Conservation (phyloP, 352 stramenopile species). For the Pythium scleroteichum region DNA sequence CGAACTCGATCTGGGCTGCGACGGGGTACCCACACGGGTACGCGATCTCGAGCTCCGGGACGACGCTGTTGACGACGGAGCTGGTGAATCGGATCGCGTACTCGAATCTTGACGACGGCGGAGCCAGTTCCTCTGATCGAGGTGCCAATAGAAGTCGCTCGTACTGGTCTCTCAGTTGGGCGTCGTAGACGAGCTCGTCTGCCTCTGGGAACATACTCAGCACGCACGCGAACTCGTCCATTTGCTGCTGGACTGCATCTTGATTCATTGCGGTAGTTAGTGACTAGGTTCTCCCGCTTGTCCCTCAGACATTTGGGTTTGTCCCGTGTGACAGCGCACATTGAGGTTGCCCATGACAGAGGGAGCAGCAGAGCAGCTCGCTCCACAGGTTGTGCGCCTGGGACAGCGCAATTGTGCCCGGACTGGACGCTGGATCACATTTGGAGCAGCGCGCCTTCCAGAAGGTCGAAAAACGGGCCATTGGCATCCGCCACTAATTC, state of each 20-base stretch:
- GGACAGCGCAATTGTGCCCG: no score
- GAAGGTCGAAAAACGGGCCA: slow-evolving; percentile 26
- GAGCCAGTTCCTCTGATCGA: not conserved
- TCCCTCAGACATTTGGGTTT: not conserved
- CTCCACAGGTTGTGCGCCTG: no score
- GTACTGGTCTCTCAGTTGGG: slow-evolving; percentile 28
- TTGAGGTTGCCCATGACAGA: no score
- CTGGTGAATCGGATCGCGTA: slow-evolving; percentile 47
- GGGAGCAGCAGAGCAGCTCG: no score
- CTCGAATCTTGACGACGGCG: slow-evolving; percentile 27
- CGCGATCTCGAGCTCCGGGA: slow-evolving; percentile 47
- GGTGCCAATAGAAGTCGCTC: slow-evolving; percentile 19
- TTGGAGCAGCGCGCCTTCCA: slow-evolving; percentile 22
- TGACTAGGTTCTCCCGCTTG: not conserved
- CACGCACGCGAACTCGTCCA: slow-evolving; percentile 79
- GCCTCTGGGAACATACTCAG: slow-evolving; percentile 64
- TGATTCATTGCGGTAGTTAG: not conserved
- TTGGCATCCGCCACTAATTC: slow-evolving; percentile 21
- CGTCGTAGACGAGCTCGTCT: slow-evolving; percentile 47
- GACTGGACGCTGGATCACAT: no score
- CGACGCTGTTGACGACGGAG: slow-evolving; percentile 9
- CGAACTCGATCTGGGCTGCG: slow-evolving; percentile 30
- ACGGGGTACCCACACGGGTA: slow-evolving; percentile 48
- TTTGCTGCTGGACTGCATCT: slow-evolving; percentile 37
- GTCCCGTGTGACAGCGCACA: slow-evolving; percentile 12